Evolutionary conservation across 2,329 filamentous ascomycete species (phyloP).

Genomic region (Pseudogymnoascus sp.): DNA sequence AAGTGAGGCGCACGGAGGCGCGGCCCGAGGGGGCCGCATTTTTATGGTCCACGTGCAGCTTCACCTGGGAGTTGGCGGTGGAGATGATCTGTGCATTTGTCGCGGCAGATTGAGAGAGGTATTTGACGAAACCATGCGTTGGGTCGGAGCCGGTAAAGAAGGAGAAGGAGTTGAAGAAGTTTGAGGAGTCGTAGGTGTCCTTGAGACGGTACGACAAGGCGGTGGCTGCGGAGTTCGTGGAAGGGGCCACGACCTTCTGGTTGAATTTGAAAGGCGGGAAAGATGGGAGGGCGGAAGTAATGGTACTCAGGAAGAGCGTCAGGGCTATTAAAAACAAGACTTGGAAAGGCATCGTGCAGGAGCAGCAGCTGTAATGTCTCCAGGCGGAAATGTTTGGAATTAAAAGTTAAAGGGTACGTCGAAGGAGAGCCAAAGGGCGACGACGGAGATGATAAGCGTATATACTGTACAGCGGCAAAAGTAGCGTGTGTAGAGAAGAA

Average conservation of each 20-base stretch:
- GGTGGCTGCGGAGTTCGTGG: neutral
- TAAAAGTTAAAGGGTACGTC: neutral
- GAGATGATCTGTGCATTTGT: conserved; percentile 49
- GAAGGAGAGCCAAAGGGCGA: neutral
- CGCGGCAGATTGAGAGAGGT: conserved; percentile 45
- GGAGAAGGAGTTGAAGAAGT: conserved; percentile 41
- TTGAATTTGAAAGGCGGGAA: neutral
- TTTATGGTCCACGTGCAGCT: conserved; percentile 60
- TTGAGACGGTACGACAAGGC: conserved; percentile 32
- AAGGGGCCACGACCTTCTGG: neutral
- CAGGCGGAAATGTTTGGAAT: neutral
- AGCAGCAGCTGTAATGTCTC: neutral
- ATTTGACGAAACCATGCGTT: conserved; percentile 61
- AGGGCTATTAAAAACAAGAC: neutral
- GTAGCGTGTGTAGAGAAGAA: neutral
- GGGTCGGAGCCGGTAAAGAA: conserved; percentile 50
- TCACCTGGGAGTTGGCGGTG: conserved; percentile 48
- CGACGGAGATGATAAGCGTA: neutral
- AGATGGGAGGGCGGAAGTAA: neutral
- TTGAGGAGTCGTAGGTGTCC: conserved; percentile 37
- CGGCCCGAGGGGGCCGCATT: conserved; percentile 47
- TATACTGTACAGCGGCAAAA: neutral
- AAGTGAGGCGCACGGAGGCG: conserved; percentile 59
- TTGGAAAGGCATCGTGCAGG: neutral
- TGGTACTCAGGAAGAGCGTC: neutral